Base-by-base conservation (phyloP, 2,329 filamentous ascomycete species). In the Aspergillus luchuensis region DNA sequence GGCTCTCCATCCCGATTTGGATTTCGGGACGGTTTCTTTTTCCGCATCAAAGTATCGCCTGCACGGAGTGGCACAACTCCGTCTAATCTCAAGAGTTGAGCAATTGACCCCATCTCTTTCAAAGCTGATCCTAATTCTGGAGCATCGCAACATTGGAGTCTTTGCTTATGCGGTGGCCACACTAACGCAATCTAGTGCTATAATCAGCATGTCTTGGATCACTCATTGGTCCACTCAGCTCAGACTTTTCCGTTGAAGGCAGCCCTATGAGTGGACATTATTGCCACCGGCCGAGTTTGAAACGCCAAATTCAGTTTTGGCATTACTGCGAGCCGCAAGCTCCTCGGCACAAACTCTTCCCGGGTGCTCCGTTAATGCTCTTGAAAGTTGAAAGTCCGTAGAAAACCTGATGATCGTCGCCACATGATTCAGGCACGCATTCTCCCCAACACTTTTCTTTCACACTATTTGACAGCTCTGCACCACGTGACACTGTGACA, bases 371-470 rank as follows among this genome's bases (percentile, higher is more conserved):
- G 25, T 45, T 45, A 5, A n/a, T 33, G 41, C 28, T 36, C n/a
- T 2, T 45, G 21, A 23, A 17, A 19, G 6, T 13, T 45, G 21
- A 23, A 17, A 19, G 10, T 13, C 4, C 11, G 3, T 11, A 43
- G 15, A 5, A 19, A 21, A n/a, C 5, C 33, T 15, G 33, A 17
- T 30, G 39, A 56, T 56, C 53, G 39, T 56, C 53, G 53, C 53
- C 53, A 47, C 19, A 33, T 56, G 25, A 56, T 33, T 56, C 53
- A 56, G 53, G 53, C 39, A 45, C 13, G 17, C 3, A 36, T 36
- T 36, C 33, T 5, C 28, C 52, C 53, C 53, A 56, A 56, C 53
- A 47, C 28, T 33, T 33, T 30, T n/a, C 2, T 13, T n/a, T 15
- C 23, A 8, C 17, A 10, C 5, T 5, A 10, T 25, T 30, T 17